A percentile compares a stretch with the other conserved stretches of the same genome.
phyloP scores from a whole-genome alignment of 192 early-diverging fungal genomes.

The Coemansia javaensis region DNA sequence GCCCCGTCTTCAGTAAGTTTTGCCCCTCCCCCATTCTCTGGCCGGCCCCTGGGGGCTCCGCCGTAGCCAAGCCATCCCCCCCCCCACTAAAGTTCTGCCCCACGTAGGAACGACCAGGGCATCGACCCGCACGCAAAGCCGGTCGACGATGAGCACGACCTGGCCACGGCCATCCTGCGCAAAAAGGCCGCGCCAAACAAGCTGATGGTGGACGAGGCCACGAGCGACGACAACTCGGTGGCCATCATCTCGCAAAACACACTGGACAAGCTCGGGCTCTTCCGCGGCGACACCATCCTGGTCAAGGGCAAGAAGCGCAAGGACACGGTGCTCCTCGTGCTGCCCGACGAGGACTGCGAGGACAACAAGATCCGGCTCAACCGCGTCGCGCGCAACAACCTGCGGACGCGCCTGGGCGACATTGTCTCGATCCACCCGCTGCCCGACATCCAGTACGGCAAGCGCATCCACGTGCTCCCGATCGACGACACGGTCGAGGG shows the following conservation, averaged over 20 bases:
- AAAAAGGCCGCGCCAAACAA: conserved; percentile 97
- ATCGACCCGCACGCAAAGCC: conserved; percentile 31
- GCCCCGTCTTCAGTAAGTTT: conserved; percentile 36
- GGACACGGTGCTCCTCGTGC: conserved; percentile 93
- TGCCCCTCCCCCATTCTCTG: no score
- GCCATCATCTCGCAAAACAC: conserved; percentile 83
- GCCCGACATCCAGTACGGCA: conserved; percentile 95
- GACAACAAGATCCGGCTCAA: conserved; percentile 91
- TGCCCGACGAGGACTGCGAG: conserved; percentile 88
- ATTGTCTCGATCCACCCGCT: conserved; percentile 88
- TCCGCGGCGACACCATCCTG: conserved; percentile 93
- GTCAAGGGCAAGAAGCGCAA: conserved; percentile 97
- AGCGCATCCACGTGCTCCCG: conserved; percentile 93
- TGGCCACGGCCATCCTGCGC: conserved; percentile 91
- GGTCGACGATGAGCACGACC: conserved; percentile 68
- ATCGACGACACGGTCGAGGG: conserved; percentile 99
- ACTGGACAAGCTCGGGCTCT: conserved; percentile 87
- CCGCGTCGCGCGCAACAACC: conserved; percentile 92
- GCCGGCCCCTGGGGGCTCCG: no score
- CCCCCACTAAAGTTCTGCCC: no score
- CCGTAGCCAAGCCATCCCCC: no score
- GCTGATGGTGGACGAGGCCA: conserved; percentile 95
- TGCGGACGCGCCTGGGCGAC: conserved; percentile 93
- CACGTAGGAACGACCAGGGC: conserved; percentile 32
- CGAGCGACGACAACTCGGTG: conserved; percentile 97